These are phyloP conservation scores for Cladosporium sp. DNA, from an alignment of 2,329 filamentous ascomycete genomes.

Conservation along the genomic window DNA sequence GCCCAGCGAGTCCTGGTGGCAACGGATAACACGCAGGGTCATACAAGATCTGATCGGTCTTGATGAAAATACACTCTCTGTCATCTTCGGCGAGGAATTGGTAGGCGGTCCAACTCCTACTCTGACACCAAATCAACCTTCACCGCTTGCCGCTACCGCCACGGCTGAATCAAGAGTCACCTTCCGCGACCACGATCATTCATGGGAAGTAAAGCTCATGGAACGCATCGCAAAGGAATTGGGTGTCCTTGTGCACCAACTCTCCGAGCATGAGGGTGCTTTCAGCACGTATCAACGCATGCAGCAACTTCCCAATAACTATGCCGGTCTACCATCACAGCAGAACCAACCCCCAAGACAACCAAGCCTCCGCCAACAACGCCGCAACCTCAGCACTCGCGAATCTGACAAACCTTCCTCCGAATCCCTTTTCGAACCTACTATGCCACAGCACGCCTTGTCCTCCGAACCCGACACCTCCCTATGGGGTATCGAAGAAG, in stretches of 20 bases:
- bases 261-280: constrained; percentile 82
- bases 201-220: constrained; percentile 74
- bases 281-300: constrained; percentile 78
- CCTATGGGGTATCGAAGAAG: constrained; percentile 64
- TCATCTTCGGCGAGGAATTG: constrained; percentile 80
- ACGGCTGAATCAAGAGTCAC: constrained; percentile 29
- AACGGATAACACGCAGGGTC: constrained; percentile 76
- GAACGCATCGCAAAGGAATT: constrained; percentile 84
- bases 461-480: constrained; percentile 47
- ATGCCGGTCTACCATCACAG: constrained; percentile 55
- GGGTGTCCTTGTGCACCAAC: constrained; percentile 73
- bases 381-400: constrained; percentile 14
- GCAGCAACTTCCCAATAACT: constrained; percentile 67
- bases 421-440: constrained; percentile 28
- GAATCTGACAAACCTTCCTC: constrained; percentile 15
- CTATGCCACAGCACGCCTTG: constrained; percentile 27
- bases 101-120: constrained; percentile 39
- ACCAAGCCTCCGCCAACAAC: constrained; percentile 23
- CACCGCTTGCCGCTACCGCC: constrained; percentile 26
- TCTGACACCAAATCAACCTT: constrained; percentile 24
- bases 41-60: constrained; percentile 88
- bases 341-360: constrained; percentile 13
- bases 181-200: constrained; percentile 34
- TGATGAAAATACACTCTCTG: constrained; percentile 76
- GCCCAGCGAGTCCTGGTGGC: constrained; percentile 65